phyloP scores from a whole-genome alignment of 148 eudicot genomes.

The Mesembryanthemum crystallinum region DNA sequence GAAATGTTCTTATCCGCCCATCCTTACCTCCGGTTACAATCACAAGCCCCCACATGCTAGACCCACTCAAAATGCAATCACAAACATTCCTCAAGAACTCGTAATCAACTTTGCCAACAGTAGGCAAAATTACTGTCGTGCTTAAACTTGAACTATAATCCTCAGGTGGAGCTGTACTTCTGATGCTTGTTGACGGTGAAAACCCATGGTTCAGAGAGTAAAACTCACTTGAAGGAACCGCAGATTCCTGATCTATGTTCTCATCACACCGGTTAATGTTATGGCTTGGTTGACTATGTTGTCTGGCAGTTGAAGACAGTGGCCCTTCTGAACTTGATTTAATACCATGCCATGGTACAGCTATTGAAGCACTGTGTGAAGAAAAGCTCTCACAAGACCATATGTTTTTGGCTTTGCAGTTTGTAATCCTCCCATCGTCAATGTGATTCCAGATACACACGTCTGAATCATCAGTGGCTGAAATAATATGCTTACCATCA shows the following conservation, averaged over 20 bases:
- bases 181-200: slow-evolving; percentile 33
- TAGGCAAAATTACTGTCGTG: slow-evolving; percentile 26
- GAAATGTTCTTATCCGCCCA: slow-evolving; percentile 59
- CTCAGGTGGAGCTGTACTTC: slow-evolving; percentile 55
- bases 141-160: slow-evolving; percentile 34
- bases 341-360: slow-evolving; percentile 71
- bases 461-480: slow-evolving; percentile 59
- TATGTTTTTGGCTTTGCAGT: slow-evolving; percentile 39
- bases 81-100: slow-evolving; percentile 47
- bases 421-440: slow-evolving; percentile 28
- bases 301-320: slow-evolving; percentile 2
- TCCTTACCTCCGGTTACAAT: slow-evolving; percentile 77
- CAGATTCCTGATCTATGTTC: slow-evolving; percentile 21
- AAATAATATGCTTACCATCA: slow-evolving; percentile 72
- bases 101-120: slow-evolving; percentile 37
- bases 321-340: slow-evolving; percentile 27
- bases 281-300: background rate
- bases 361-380: slow-evolving; percentile 46
- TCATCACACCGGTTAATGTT: slow-evolving; percentile 20
- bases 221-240: slow-evolving; percentile 27
- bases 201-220: slow-evolving; percentile 29
- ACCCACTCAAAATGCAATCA: slow-evolving; percentile 38
- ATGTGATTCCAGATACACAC: slow-evolving; percentile 59
- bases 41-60: slow-evolving; percentile 68
- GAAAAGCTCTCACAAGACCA: slow-evolving; percentile 55